Evolutionary conservation across 208 protist species (phyloP), one percentile per base, ranked within the genome.

Genomic region (Trypanosoma congolense): DNA sequence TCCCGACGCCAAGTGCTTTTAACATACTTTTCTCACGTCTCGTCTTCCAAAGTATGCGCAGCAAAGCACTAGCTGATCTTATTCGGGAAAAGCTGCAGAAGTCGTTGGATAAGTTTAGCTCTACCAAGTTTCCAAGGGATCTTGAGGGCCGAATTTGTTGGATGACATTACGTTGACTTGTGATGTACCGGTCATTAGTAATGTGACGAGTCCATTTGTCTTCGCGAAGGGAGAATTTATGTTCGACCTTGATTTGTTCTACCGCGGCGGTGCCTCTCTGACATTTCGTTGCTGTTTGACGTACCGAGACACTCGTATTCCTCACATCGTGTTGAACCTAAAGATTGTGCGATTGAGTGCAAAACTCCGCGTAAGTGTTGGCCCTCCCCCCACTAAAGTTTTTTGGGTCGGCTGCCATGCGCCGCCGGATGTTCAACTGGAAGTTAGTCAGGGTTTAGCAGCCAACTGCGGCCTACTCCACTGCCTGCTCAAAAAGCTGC

Each of bases 221-320:
- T 70, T 74, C 4, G 71, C 73, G 6, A 80, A 80, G 46, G 87
- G 87, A 3, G 83, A 94, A 63, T 65, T 94, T 18, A 70, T 73
- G 14, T 92, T 94, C 53, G 81, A 92, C 55, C 81, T 94, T 49
- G 85, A 92, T 41, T 26, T 94, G 5, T 38, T 77, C 24, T 94
- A 94, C 67, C 73, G 80, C 16, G 87, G 81, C 14, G 83, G 68
- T 4, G 77, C 76, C 30, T 63, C 60, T 25, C 70, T 94, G 3
- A 78, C 73, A 53, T 85, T 94, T 46, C 70, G 73, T 6, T 50
- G 86, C 0, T 77, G 80, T 2, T 69, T 94, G 2, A 73, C 73
- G 24, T 93, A 87, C 56, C 63, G 70, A n/a, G 81, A 77, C 28
- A 66, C 92, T 26, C 80, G 79, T 26, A 78, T 94, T 21, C 87